Evolutionary conservation across 2,329 filamentous ascomycete species (phyloP), one percentile per base, ranked within the genome.

Genomic region (Pseudopyricularia javanii): DNA sequence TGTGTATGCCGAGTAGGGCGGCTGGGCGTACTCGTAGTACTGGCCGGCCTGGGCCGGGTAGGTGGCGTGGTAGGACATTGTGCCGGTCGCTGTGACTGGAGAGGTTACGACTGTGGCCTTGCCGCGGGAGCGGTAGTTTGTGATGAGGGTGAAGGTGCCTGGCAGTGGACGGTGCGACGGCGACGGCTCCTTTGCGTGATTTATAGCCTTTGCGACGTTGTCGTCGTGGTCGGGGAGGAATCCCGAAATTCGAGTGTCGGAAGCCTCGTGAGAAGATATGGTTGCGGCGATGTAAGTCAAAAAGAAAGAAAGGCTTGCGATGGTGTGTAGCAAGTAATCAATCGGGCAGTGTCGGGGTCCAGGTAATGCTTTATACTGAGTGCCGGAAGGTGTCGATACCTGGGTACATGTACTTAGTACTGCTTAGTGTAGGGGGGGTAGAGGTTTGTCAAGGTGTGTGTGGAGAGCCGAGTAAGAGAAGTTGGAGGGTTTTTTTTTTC

Each of bases 331-430:
- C 51, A 50, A 55, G 49, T 24, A 59, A 57, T 68, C 63, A 67
- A 58, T 65, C 66, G n/a, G 54, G 66, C 65, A 56, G 65, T 63
- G 60, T 67, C 64, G 57, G 62, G 61, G 58, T 64, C 59, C 55
- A 62, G 60, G 57, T 54, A 57, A 55, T 61, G 56, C 55, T 58
- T 59, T 56, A 56, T 57, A 54, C 55, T 57, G 53, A 48, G 56
- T 49, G 56, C 49, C 50, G 54, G 53, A 54, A 34, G 54, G 51
- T 40, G 53, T 53, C 54, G 64, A 61, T 64, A 67, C 65, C 68
- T 68, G 55, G 55, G 54, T 50, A 34, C 48, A 56, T 56, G 7
- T 50, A 34, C 48, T 55, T 56, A 3, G 40, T 17, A 45, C 40
- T 45, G 40, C 40, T 45, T 45, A 45, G 40, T 45, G 24, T 2